Percentiles rank a stretch among this genome's conserved stretches.
Conservation (phyloP, 140 eudicot species). For the Ambrosia hybrid region DNA sequence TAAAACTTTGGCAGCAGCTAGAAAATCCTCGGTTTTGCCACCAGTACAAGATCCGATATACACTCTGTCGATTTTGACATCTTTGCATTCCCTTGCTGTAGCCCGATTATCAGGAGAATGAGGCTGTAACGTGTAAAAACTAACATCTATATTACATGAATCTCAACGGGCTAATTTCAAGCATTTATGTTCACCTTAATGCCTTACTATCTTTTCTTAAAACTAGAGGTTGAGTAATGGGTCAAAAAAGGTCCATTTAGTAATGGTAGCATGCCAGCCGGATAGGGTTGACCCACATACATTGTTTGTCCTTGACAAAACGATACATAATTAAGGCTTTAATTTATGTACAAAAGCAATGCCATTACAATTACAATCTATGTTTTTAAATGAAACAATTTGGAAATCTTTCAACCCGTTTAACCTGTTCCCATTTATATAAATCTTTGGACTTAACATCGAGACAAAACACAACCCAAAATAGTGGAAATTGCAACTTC, state of each 20-base stretch:
- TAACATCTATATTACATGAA: neutral
- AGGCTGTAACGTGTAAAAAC: constrained; percentile 57
- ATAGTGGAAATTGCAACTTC: neutral
- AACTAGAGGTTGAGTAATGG: too few relatives aligned
- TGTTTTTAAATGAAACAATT: neutral
- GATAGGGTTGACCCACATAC: neutral
- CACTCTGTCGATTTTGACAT: constrained; percentile 96
- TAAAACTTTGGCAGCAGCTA: constrained; percentile 93
- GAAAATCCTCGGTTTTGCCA: constrained; percentile 94
- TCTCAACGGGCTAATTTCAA: constrained; percentile 4
- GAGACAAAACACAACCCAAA: neutral
- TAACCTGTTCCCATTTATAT: neutral
- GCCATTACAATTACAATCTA: neutral
- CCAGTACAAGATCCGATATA: constrained; percentile 99
- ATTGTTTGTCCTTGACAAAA: neutral
- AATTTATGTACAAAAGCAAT: neutral
- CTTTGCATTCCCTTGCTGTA: constrained; percentile 94
- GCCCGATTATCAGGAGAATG: constrained; percentile 99
- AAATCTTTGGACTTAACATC: neutral
- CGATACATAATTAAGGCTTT: neutral
- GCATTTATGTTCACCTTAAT: neutral
- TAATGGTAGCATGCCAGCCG: neutral
- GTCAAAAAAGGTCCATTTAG: neutral
- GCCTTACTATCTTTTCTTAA: neutral
- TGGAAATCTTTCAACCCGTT: neutral